A percentile compares a stretch with the other conserved stretches of the same genome.
Evolutionary conservation across 2,329 filamentous ascomycete genomes (phyloP).

Genomic region (Stachybotrys chartarum): DNA sequence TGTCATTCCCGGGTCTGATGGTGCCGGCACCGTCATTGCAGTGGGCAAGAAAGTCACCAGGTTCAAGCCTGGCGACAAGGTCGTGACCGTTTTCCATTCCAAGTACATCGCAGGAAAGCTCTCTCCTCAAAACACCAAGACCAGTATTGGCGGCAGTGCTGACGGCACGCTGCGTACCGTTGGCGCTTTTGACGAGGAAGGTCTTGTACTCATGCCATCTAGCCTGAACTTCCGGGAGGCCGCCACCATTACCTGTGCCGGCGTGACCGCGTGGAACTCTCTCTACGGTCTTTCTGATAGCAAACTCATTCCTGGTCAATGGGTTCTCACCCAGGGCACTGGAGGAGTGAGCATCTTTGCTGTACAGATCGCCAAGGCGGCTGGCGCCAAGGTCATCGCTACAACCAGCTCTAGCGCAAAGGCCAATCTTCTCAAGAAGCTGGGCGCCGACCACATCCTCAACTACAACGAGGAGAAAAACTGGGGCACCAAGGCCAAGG

Average conservation of each 20-base stretch:
- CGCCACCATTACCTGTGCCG: slow-evolving; percentile 53
- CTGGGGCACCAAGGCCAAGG: slow-evolving; percentile 38
- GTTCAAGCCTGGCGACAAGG: slow-evolving; percentile 45
- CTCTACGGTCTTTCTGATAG: slow-evolving; percentile 47
- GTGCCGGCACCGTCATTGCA: slow-evolving; percentile 44
- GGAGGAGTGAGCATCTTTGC: slow-evolving; percentile 62
- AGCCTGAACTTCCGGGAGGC: slow-evolving; percentile 47
- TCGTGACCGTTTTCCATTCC: slow-evolving; percentile 57
- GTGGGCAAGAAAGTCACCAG: slow-evolving; percentile 40
- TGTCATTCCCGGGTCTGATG: slow-evolving; percentile 45
- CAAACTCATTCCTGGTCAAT: slow-evolving; percentile 43
- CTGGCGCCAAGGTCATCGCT: slow-evolving; percentile 40
- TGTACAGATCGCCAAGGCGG: slow-evolving; percentile 48
- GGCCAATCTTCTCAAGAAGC: slow-evolving; percentile 31
- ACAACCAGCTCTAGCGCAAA: slow-evolving; percentile 41
- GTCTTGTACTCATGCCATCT: slow-evolving; percentile 56
- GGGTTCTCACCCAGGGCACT: slow-evolving; percentile 62
- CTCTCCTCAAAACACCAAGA: slow-evolving; percentile 24
- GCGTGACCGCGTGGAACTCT: slow-evolving; percentile 59
- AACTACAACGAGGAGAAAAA: slow-evolving; percentile 39
- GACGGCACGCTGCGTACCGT: slow-evolving; percentile 64
- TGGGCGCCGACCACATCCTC: slow-evolving; percentile 42
- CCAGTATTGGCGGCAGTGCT: slow-evolving; percentile 60
- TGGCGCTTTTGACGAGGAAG: slow-evolving; percentile 59
- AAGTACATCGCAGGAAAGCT: slow-evolving; percentile 39